Base-by-base conservation (phyloP, 495 filamentous ascomycete species). In the Neurospora sp. region DNA sequence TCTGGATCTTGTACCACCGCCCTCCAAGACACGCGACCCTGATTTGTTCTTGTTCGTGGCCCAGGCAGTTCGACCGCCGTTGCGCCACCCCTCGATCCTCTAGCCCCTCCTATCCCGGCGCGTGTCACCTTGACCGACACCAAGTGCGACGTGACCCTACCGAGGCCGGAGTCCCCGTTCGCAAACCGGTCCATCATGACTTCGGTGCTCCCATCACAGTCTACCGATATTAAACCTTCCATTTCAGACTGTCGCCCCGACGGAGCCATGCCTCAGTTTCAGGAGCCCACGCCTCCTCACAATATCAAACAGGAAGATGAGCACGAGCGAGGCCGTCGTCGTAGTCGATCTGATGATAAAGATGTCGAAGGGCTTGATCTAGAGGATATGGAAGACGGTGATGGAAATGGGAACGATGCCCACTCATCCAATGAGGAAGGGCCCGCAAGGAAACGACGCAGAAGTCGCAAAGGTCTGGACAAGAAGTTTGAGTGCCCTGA, bases 401-500 rank as follows among this genome's bases (percentile, higher is more conserved):
- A 83, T 42, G 81, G 78, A 62, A 83, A 82, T 70, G 79, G 77
- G 18, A 82, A 83, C 46, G 80, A 82, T 44, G 84, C 77, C 1
- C 82, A 85, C 73, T 88, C 87, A 12, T 88, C 87, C 60, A 87
- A 86, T 73, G 86, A 85, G 35, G 86, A 89, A 71, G 86, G 87
- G 9, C 86, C 86, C 14, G 83, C 84, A 20, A 89, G 89, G 74
- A 96, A 95, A 82, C 87, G 94, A 72, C 89, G 93, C 79, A 87
- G 93, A 77, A 94, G 92, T 83, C 91, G 95, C 74, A 97, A 96
- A 81, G 92, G 92, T 39, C 85, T 92, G 40, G 95, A 98, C 81
- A 97, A 96, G 84, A 98, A 97, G 79, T 99, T 97, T 76, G 92
- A 95, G 76, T 99, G 96, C 81, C 90, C 92, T 12, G 90, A 93